Base-by-base conservation (phyloP, 495 filamentous ascomycete species). In the Trichoderma reesei region DNA sequence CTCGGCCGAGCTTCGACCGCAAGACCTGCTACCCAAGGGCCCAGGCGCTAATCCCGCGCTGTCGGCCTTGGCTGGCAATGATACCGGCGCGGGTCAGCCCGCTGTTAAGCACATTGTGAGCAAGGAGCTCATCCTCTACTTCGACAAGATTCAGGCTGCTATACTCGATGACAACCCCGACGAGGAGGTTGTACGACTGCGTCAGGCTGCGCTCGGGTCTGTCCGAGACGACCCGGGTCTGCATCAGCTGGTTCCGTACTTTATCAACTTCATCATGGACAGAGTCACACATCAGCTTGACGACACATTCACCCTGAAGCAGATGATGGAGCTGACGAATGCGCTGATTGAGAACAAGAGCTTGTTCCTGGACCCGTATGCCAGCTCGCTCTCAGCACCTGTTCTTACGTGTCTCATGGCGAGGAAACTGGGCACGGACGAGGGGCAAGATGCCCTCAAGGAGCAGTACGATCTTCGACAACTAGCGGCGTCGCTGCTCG, bases 111-210 rank as follows among this genome's bases (percentile, higher is more conserved):
- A 98, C 69, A 84, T 96, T 64, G 80, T 98, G 44, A 96, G 90
- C 64, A 94, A 96, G 72, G 94, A 98, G 72, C 84, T 97, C 3
- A 89, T 93, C 68, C 83, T 97, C n/a, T 98, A 97, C 80, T 98
- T 97, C 66, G 90, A 96, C 69, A 96, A 93, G 69, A 88, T 98
- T 44, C 91, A 89, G 75, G 82, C 80, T 66, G 92, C 93, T 3
- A 80, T 98, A 26, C 78, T 96, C 61, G 90, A 98, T 71, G 90
- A 92, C 66, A 83, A 80, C 36, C 88, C 88, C 59, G 91, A 96
- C 61, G 85, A 89, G 62, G 82, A 85, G 62, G 81, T 82, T 63
- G 72, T 78, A 14, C 69, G 78, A 4, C 86, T 96, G 69, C 89
- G 92, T n/a, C 80, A 84, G 9, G 93, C 95, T 0, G 95, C 89